phyloP scores from a whole-genome alignment of 2,329 filamentous ascomycete species.

The Apiospora kogelbergensis region DNA sequence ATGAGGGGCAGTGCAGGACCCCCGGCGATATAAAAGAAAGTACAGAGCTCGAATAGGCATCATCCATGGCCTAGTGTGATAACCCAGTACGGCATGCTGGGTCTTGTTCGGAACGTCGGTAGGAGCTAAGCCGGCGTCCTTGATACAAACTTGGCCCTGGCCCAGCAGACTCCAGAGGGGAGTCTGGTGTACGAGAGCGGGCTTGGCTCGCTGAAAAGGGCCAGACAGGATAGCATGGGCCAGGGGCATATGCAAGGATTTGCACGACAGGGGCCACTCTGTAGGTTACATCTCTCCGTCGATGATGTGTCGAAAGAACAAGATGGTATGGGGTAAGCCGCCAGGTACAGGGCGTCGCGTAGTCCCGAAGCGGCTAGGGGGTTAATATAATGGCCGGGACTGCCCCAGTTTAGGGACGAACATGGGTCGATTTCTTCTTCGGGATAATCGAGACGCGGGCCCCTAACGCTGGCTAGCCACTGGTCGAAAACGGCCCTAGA shows the following conservation, averaged over 20 bases:
- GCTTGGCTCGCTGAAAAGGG: conserved; percentile 39
- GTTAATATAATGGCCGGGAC: conserved; percentile 12
- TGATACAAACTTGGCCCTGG: conserved; percentile 44
- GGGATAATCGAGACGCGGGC: neutral
- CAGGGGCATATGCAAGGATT: conserved; percentile 35
- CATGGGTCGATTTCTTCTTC: conserved; percentile 4
- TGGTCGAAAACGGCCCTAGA: neutral
- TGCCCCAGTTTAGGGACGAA: conserved; percentile 1
- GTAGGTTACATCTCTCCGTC: conserved; percentile 42
- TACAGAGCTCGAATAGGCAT: conserved; percentile 41
- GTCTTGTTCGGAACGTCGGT: conserved; percentile 50
- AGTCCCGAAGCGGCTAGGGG: conserved; percentile 7
- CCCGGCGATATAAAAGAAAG: conserved; percentile 53
- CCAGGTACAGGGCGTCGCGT: conserved; percentile 5
- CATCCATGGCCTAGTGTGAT: conserved; percentile 37
- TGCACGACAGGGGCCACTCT: conserved; percentile 30
- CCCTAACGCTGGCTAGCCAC: neutral
- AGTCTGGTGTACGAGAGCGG: conserved; percentile 35
- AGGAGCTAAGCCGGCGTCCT: conserved; percentile 50
- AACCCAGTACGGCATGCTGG: conserved; percentile 44
- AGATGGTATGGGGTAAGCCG: conserved; percentile 31
- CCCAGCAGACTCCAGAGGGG: conserved; percentile 28
- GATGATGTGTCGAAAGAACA: conserved; percentile 37
- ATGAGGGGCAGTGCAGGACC: conserved; percentile 50
- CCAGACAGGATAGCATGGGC: conserved; percentile 30